Evolutionary conservation across 192 early-diverging fungal species (phyloP).

Genomic region (Coemansia sp.): DNA sequence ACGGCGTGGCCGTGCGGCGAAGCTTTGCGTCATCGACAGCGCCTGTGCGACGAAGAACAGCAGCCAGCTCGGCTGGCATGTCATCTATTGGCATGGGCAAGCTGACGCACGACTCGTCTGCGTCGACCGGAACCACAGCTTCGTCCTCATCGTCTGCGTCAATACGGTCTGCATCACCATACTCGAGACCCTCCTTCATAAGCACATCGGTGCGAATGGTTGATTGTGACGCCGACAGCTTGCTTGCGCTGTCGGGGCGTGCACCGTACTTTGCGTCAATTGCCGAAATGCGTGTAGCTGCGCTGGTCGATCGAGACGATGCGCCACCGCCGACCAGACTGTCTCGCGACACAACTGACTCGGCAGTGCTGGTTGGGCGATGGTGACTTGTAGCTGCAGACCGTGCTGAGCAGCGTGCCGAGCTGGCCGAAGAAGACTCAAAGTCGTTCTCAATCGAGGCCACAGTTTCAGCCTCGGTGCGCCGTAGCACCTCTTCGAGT

Average conservation of each 20-base stretch:
- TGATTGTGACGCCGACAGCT: slow-evolving; percentile 44
- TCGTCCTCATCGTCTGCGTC: slow-evolving; percentile 35
- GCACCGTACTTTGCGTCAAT: slow-evolving; percentile 27
- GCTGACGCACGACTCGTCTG: slow-evolving; percentile 40
- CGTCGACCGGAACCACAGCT: slow-evolving; percentile 39
- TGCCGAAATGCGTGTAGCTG: slow-evolving; percentile 41
- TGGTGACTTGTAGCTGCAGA: not conserved
- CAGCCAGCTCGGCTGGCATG: slow-evolving; percentile 47
- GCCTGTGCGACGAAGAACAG: slow-evolving; percentile 49
- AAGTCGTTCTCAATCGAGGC: slow-evolving; percentile 40
- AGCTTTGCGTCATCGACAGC: slow-evolving; percentile 32
- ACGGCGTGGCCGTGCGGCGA: slow-evolving; percentile 29
- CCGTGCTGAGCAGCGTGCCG: not conserved
- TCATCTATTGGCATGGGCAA: slow-evolving; percentile 46
- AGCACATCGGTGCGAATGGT: slow-evolving; percentile 48
- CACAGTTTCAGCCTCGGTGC: slow-evolving; percentile 44
- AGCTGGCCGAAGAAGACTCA: not conserved
- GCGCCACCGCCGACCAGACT: slow-evolving; percentile 51
- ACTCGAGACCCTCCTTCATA: slow-evolving; percentile 46
- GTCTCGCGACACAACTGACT: slow-evolving; percentile 36
- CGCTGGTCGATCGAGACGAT: slow-evolving; percentile 45
- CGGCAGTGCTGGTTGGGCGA: slow-evolving; percentile 17
- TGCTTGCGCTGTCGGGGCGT: slow-evolving; percentile 28
- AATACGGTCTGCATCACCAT: slow-evolving; percentile 27
- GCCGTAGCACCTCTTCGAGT: slow-evolving; percentile 52